Percentiles rank a stretch among this genome's conserved stretches.
These are phyloP conservation scores for Mycena rebaudengoi DNA, from an alignment of 768 basidiomycete genomes.

Conservation along the genomic window DNA sequence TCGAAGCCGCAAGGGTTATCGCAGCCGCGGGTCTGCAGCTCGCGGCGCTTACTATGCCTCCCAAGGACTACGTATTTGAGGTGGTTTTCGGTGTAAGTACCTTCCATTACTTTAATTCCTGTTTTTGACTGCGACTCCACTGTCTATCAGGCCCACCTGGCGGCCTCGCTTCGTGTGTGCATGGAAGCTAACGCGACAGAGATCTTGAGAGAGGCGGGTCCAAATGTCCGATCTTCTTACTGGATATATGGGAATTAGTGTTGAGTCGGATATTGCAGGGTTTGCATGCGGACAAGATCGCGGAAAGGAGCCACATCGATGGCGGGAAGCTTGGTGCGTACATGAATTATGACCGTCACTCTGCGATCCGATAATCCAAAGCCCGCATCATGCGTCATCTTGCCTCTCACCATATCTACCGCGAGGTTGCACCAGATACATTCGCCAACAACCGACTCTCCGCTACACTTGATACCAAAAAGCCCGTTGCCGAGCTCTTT, in stretches of 20 bases:
- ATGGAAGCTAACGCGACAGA: constrained; percentile 43
- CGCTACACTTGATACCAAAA: constrained; percentile 38
- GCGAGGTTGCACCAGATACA: constrained; percentile 40
- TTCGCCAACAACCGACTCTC: constrained; percentile 47
- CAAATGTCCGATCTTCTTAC: constrained; percentile 27
- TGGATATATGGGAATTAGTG: background rate
- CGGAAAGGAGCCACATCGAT: constrained; percentile 32
- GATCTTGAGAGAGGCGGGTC: constrained; percentile 46
- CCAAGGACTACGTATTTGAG: constrained; percentile 6
- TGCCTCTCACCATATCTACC: constrained; percentile 41
- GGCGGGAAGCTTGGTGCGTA: constrained; percentile 41
- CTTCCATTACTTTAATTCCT: constrained; percentile 2
- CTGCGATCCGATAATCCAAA: constrained; percentile 24
- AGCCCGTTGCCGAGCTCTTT: constrained; percentile 29
- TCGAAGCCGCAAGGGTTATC: constrained; percentile 36
- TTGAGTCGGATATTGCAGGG: constrained; percentile 28
- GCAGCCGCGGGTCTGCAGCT: constrained; percentile 42
- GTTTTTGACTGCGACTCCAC: constrained; percentile 13
- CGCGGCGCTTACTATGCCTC: constrained; percentile 23
- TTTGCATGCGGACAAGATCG: constrained; percentile 42
- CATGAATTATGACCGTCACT: background rate
- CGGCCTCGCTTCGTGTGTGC: constrained; percentile 35
- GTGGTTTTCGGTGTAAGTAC: constrained; percentile 32
- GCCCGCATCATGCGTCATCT: constrained; percentile 42
- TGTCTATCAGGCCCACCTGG: constrained; percentile 6